Percentiles rank a stretch among this genome's conserved stretches.
Evolutionary conservation across 2,329 filamentous ascomycete genomes (phyloP).

Genomic region (Aspergillus costaricaensis): DNA sequence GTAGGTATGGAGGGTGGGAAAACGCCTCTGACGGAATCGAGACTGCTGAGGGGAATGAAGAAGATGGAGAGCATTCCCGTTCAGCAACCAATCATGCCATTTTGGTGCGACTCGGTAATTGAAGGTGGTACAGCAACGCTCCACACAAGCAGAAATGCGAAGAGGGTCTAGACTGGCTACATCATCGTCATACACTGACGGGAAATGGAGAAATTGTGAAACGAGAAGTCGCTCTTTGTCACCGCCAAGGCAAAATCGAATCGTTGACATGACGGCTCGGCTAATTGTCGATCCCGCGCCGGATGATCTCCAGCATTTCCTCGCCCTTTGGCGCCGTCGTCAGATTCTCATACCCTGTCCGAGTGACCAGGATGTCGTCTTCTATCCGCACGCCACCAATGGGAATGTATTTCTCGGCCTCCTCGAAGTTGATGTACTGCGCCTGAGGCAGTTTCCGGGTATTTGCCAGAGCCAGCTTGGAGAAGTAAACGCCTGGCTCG

Average conservation of each 20-base stretch:
- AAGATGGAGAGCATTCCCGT: background rate
- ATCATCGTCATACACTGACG: background rate
- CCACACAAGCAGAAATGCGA: background rate
- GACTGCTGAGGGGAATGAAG: background rate
- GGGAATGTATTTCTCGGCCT: constrained; percentile 42
- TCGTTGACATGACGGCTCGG: constrained; percentile 1
- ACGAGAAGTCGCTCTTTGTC: background rate
- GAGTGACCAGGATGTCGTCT: constrained; percentile 70
- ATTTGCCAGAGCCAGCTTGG: constrained; percentile 39
- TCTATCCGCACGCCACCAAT: constrained; percentile 50
- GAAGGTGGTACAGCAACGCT: background rate
- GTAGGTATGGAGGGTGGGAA: background rate
- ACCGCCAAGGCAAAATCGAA: constrained; percentile 3
- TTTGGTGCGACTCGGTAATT: background rate
- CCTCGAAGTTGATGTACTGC: constrained; percentile 43
- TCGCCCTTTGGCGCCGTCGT: constrained; percentile 71
- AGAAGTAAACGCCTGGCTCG: constrained; percentile 55
- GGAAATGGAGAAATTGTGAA: background rate
- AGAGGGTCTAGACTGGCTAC: constrained; percentile 1
- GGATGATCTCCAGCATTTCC: constrained; percentile 47
- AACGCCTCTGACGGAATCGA: background rate
- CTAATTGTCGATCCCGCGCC: constrained; percentile 23
- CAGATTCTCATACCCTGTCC: constrained; percentile 69
- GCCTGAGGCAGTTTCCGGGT: constrained; percentile 34
- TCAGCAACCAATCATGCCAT: background rate